Base-by-base conservation (phyloP, 305 asterid genomes). In the Fraxinus sp. region DNA sequence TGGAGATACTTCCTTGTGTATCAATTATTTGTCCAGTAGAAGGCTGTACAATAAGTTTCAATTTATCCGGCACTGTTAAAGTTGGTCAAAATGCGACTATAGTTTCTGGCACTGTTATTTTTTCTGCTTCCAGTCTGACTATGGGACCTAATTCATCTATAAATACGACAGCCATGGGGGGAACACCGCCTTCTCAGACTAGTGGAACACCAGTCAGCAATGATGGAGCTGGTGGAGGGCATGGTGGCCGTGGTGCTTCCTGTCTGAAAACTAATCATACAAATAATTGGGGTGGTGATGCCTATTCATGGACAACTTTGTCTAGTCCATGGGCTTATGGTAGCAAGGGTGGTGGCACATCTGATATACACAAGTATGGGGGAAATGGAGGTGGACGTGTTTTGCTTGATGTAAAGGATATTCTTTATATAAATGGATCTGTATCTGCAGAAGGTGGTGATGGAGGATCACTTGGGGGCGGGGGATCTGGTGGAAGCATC, bases 181-280 rank as follows among this genome's bases (percentile, higher is more conserved):
- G 99, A 85, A 35, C 87, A 52, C 94, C 99, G 2, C 99, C 99
- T 36, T 84, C 96, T 84, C 99, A 96, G 87, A 93, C 98, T 77
- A 96, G 98, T 84, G 99, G 99, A 84, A 96, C 97, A 28, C 99
- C 99, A 49, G 93, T 94, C 86, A 94, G 97, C 85, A 72, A 85
- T 87, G 98, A 94, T 30, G 97, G 98, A 57, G 94, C 97, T 35
- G 99, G 99, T 77, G 99, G 99, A 79, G 99, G 99, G 83, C 99
- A 96, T 88, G 99, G 99, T 76, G 99, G 99, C 35, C 98, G 98
- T 77, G 99, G 99, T 62, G 98, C 99, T 78, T 94, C 99, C 81
- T 96, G 99, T 87, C 80, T 87, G 86, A 96, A 94, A 90, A 92
- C 92, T 77, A 92, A 90, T 80, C 81, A 80, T 30, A 92, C 94